Conservation (phyloP, 75 land plant genomes). For the Ceratopteris richardii region DNA sequence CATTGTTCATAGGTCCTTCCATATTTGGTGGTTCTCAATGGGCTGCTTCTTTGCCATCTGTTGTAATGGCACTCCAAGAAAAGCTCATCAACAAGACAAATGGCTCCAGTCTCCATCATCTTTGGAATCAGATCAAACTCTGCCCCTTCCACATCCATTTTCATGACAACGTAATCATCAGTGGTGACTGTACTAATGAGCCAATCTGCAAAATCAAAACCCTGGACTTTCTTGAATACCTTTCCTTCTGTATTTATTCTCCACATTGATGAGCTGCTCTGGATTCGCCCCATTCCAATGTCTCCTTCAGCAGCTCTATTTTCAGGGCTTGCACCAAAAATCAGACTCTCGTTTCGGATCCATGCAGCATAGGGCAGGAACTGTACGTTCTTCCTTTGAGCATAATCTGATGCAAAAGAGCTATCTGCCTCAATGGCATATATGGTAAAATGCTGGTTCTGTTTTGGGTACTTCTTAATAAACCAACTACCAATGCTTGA, state of each 20-base stretch:
- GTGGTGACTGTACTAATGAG: constrained; percentile 40
- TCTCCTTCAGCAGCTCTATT: constrained; percentile 15
- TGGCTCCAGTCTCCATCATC: constrained; percentile 68
- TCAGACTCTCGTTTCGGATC: constrained; percentile 65
- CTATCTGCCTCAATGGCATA: constrained; percentile 83
- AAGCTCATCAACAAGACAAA: constrained; percentile 82
- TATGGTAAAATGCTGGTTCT: constrained; percentile 53
- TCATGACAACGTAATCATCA: constrained; percentile 77
- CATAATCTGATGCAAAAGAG: constrained; percentile 50
- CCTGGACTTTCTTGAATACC: constrained; percentile 30
- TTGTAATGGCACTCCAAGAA: constrained; percentile 90
- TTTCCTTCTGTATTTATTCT: not conserved
- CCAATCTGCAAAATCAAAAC: constrained; percentile 81
- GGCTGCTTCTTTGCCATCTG: constrained; percentile 79
- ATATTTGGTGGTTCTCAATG: constrained; percentile 61
- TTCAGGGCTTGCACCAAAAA: constrained; percentile 51
- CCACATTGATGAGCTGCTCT: not conserved
- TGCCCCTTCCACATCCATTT: constrained; percentile 94
- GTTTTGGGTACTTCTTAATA: constrained; percentile 73
- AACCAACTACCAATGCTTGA: constrained; percentile 95
- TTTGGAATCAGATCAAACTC: constrained; percentile 73
- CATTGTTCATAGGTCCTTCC: constrained; percentile 59
- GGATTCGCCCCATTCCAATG: constrained; percentile 55
- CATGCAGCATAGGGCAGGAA: constrained; percentile 78
- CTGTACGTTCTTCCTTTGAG: constrained; percentile 33